These are phyloP conservation scores for Diaporthe humulicola DNA, from an alignment of 2,329 filamentous ascomycete species.

Conservation along the genomic window DNA sequence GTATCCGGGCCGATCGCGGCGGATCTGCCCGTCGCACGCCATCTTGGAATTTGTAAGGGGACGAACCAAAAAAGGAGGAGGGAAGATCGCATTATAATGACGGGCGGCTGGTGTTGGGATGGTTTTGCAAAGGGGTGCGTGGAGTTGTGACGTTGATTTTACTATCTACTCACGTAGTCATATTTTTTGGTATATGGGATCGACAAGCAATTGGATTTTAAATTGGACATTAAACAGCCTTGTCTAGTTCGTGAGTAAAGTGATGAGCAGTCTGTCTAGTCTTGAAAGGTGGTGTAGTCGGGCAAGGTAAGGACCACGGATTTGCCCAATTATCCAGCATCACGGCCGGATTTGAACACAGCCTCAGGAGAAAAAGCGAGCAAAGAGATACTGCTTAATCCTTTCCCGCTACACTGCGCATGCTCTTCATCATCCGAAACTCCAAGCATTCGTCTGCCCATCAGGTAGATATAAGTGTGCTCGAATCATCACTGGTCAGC, in stretches of 20 bases:
- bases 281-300: background rate
- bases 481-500: background rate
- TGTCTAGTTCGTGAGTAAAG: background rate
- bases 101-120: conserved; percentile 29
- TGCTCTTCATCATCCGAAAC: no score
- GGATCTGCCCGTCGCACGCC: background rate
- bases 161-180: conserved; percentile 22
- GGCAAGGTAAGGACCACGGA: background rate
- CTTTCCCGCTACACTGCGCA: background rate
- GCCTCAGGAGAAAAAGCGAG: background rate
- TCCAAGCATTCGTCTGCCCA: background rate
- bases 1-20: background rate
- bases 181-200: conserved; percentile 26
- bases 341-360: no score
- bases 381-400: background rate
- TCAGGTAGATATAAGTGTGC: background rate
- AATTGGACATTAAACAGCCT: background rate
- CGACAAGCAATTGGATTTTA: conserved; percentile 21
- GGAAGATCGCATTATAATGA: conserved; percentile 33
- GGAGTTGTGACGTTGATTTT: conserved; percentile 29
- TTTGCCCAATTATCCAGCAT: background rate
- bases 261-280: background rate
- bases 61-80: background rate
- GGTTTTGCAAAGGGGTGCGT: conserved; percentile 24
- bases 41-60: conserved; percentile 34